Conservation (phyloP, 495 filamentous ascomycete species). For the Neurospora discreta region DNA sequence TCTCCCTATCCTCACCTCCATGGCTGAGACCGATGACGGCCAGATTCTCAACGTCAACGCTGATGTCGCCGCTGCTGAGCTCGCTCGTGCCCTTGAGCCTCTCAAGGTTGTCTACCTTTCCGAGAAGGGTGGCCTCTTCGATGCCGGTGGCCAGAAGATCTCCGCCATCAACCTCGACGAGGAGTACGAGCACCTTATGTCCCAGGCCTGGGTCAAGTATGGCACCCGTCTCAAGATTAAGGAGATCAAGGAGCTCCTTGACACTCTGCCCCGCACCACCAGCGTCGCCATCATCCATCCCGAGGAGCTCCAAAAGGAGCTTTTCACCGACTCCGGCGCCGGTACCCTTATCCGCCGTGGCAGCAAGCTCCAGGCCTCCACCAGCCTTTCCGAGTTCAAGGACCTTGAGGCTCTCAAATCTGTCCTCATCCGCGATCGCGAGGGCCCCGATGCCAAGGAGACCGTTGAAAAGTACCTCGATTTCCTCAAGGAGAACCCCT, state of each 20-base stretch:
- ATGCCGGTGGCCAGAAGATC: slow-evolving; percentile 91
- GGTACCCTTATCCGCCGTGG: slow-evolving; percentile 90
- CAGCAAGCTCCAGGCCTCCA: slow-evolving; percentile 74
- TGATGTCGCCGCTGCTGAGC: slow-evolving; percentile 88
- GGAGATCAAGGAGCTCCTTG: slow-evolving; percentile 91
- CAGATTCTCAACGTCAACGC: slow-evolving; percentile 98
- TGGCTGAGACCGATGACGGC: slow-evolving; percentile 88
- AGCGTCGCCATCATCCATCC: slow-evolving; percentile 98
- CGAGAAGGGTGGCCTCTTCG: slow-evolving; percentile 94
- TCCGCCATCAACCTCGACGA: slow-evolving; percentile 97
- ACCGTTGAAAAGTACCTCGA: slow-evolving; percentile 83
- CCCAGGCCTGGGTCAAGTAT: slow-evolving; percentile 90
- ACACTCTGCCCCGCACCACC: slow-evolving; percentile 76
- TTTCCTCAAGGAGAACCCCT: slow-evolving; percentile 59
- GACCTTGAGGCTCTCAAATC: slow-evolving; percentile 68
- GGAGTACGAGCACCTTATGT: slow-evolving; percentile 92
- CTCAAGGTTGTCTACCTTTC: slow-evolving; percentile 97
- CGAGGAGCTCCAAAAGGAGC: slow-evolving; percentile 84
- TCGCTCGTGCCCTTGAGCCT: slow-evolving; percentile 81
- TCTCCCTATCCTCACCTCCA: slow-evolving; percentile 89
- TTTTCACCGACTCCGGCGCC: slow-evolving; percentile 93
- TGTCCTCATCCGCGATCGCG: slow-evolving; percentile 74
- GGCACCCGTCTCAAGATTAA: slow-evolving; percentile 97
- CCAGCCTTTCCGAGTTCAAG: slow-evolving; percentile 65
- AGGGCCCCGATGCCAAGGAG: slow-evolving; percentile 68